Conservation (phyloP, 495 filamentous ascomycete genomes). For the Aspergillus diversus region DNA sequence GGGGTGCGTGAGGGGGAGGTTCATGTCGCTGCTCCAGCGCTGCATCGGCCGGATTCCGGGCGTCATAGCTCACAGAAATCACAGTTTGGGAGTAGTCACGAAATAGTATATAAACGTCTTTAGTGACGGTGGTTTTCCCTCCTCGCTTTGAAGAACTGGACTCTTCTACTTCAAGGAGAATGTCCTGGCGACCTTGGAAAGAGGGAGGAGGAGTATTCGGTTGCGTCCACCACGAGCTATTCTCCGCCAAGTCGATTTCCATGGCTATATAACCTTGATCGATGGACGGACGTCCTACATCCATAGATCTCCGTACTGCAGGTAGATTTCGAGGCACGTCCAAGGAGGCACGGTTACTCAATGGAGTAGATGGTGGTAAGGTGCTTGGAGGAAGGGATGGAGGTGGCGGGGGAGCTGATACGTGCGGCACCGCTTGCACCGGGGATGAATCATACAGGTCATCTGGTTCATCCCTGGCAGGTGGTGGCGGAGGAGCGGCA, state of each 20-base stretch:
- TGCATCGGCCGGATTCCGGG: conserved; percentile 70
- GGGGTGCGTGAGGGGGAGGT: conserved; percentile 73
- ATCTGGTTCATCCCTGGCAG: conserved; percentile 45
- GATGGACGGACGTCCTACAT: conserved; percentile 64
- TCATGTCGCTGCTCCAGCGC: conserved; percentile 86
- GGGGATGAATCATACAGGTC: conserved; percentile 59
- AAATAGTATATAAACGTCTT: conserved; percentile 83
- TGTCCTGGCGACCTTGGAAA: conserved; percentile 80
- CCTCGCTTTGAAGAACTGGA: conserved; percentile 67
- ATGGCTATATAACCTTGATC: conserved; percentile 84
- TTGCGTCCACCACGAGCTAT: conserved; percentile 82
- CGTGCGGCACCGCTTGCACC: conserved; percentile 49
- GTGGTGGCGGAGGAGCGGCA: conserved; percentile 36
- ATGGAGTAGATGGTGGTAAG: conserved; percentile 44
- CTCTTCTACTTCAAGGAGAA: conserved; percentile 84
- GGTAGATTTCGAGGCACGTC: conserved; percentile 61
- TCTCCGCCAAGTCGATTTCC: conserved; percentile 76
- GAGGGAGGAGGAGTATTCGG: conserved; percentile 72
- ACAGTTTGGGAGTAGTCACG: conserved; percentile 96
- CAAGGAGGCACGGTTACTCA: conserved; percentile 64
- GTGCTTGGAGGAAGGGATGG: conserved; percentile 41
- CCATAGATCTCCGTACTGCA: conserved; percentile 70
- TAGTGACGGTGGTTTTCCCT: conserved; percentile 69
- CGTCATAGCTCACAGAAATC: conserved; percentile 79
- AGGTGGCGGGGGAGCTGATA: conserved; percentile 38